Percentiles rank a stretch among this genome's conserved stretches.
phyloP scores from a whole-genome alignment of 225 moss, liverwort and hornwort species.

The Bryum argenteum region DNA sequence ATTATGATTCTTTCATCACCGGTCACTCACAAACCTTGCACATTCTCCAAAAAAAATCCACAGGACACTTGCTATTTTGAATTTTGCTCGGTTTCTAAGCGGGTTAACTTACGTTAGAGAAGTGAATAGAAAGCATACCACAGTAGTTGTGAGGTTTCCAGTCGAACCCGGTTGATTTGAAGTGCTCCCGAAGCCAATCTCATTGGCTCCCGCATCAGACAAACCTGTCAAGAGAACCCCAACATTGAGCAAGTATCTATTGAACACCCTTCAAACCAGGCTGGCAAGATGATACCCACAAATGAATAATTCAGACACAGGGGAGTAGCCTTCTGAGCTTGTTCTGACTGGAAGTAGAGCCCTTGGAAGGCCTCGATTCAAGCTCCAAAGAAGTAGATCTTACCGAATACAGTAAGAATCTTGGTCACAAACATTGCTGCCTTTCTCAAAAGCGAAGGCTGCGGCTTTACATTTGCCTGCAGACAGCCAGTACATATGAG shows the following conservation, averaged over 20 bases:
- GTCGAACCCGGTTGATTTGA: constrained; percentile 47
- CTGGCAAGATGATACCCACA: neutral
- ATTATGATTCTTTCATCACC: too few relatives aligned
- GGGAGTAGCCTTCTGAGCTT: neutral
- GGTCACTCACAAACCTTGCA: neutral
- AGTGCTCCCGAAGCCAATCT: constrained; percentile 77
- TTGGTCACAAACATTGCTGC: constrained; percentile 70
- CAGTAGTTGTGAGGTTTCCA: constrained; percentile 45
- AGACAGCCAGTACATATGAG: constrained; percentile 8
- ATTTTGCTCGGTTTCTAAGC: too few relatives aligned
- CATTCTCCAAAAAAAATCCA: too few relatives aligned
- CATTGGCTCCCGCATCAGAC: constrained; percentile 58
- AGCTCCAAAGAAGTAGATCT: constrained; percentile 16
- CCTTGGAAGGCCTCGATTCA: neutral
- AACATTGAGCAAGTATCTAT: neutral
- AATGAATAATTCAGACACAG: neutral
- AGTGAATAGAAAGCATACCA: constrained; percentile 43
- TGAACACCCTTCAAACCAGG: constrained; percentile 13
- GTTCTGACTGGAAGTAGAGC: neutral
- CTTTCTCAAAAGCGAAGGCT: constrained; percentile 50
- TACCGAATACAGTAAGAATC: constrained; percentile 77
- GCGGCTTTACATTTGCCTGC: constrained; percentile 46
- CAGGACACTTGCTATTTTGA: too few relatives aligned
- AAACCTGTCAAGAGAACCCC: constrained; percentile 53
- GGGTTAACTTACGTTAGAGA: neutral